Percentiles rank a stretch among this genome's conserved stretches.
Evolutionary conservation across 495 filamentous ascomycete genomes (phyloP).

Genomic region (Oidiodendron maius): DNA sequence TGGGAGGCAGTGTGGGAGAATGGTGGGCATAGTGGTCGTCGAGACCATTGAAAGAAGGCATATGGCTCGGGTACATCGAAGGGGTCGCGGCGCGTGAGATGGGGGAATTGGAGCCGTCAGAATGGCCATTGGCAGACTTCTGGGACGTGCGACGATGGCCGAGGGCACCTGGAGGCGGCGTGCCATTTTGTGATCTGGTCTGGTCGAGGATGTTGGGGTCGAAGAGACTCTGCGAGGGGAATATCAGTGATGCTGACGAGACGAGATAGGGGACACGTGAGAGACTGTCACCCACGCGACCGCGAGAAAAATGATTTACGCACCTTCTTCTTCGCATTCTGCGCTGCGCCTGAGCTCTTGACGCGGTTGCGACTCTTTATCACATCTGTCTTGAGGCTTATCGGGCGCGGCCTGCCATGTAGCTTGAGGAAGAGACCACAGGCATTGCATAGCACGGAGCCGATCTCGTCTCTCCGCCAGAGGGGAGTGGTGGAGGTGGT

Average conservation of each 20-base stretch:
- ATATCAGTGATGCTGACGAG: slow-evolving; percentile 1
- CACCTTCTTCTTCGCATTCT: slow-evolving; percentile 87
- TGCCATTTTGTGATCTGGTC: slow-evolving; percentile 49
- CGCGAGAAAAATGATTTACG: too few species aligned
- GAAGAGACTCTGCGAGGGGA: slow-evolving; percentile 40
- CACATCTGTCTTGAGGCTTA: slow-evolving; percentile 96
- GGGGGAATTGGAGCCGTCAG: slow-evolving; percentile 77
- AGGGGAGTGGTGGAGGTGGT: slow-evolving; percentile 90
- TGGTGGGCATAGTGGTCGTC: slow-evolving; percentile 58
- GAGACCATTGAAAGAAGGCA: slow-evolving; percentile 69
- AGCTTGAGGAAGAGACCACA: slow-evolving; percentile 97
- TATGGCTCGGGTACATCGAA: slow-evolving; percentile 53
- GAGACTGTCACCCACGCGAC: too few species aligned
- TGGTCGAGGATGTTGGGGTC: slow-evolving; percentile 51
- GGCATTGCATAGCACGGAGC: slow-evolving; percentile 98
- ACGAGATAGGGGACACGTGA: too few species aligned
- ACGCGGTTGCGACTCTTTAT: slow-evolving; percentile 99
- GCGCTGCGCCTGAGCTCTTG: slow-evolving; percentile 72
- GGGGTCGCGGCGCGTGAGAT: slow-evolving; percentile 85
- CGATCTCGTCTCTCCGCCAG: slow-evolving; percentile 94
- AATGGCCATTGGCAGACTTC: slow-evolving; percentile 64
- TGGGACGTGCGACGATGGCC: slow-evolving; percentile 58
- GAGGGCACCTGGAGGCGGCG: slow-evolving; percentile 36
- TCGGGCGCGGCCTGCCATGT: slow-evolving; percentile 86
- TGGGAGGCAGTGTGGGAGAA: slow-evolving; percentile 48